A percentile compares a stretch with the other conserved stretches of the same genome.
phyloP scores from a whole-genome alignment of 192 early-diverging fungal genomes.

The Linnemannia zychae region DNA sequence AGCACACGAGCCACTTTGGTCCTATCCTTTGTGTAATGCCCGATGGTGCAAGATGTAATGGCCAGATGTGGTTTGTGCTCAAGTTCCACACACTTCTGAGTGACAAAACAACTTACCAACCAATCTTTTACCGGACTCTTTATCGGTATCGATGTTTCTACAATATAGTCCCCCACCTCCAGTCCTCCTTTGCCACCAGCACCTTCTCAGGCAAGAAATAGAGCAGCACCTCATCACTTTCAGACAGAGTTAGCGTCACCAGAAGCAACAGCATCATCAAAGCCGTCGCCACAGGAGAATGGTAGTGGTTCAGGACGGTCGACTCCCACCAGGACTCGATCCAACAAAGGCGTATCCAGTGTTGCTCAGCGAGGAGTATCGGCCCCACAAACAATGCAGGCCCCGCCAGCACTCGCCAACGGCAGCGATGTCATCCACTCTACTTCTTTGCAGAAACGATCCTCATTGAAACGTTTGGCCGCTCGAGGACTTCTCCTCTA shows the following conservation, averaged over 20 bases:
- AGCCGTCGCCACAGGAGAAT: neutral
- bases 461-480: constrained; percentile 17
- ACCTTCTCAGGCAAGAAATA: constrained; percentile 21
- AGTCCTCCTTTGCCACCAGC: constrained; percentile 45
- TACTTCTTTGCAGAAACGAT: neutral
- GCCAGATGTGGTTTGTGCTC: neutral
- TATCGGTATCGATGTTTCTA: too few relatives aligned
- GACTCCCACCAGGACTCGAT: neutral
- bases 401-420: constrained; percentile 13
- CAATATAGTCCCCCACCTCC: constrained; percentile 26
- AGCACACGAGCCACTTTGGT: constrained; percentile 16
- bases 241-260: constrained; percentile 7
- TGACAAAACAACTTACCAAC: neutral
- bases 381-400: neutral
- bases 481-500: constrained; percentile 25
- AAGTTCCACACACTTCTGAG: neutral
- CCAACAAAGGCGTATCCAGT: neutral
- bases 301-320: neutral
- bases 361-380: neutral
- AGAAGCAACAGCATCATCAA: neutral
- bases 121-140: neutral
- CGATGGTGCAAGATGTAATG: neutral
- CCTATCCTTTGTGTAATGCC: neutral
- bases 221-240: constrained; percentile 26
- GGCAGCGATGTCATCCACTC: neutral